Conservation (phyloP, 2,329 filamentous ascomycete genomes). For the Arthroderma sp. region DNA sequence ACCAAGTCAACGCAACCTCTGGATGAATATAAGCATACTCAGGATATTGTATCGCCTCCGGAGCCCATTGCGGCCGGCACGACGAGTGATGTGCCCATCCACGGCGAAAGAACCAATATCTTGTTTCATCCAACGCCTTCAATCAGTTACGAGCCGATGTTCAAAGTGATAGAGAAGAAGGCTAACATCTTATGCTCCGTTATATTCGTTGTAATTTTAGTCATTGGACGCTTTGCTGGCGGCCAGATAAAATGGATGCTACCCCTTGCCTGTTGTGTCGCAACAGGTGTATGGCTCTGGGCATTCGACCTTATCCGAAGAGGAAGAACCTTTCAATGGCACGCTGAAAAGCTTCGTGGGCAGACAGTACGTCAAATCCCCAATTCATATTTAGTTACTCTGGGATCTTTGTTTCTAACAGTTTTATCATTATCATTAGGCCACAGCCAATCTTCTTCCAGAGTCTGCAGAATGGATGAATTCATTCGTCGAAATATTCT, state of each 20-base stretch:
- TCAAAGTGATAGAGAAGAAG: conserved; percentile 58
- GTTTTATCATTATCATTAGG: conserved; percentile 29
- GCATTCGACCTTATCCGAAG: conserved; percentile 73
- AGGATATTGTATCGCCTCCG: conserved; percentile 83
- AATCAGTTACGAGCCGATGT: conserved; percentile 83
- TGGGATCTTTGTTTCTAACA: neutral
- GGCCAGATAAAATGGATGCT: conserved; percentile 65
- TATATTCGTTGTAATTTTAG: conserved; percentile 60
- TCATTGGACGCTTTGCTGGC: conserved; percentile 69
- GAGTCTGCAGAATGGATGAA: conserved; percentile 98
- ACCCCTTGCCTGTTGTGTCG: conserved; percentile 57
- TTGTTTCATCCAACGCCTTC: conserved; percentile 90
- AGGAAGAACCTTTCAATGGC: conserved; percentile 76
- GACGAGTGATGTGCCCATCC: conserved; percentile 88
- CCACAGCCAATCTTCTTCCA: conserved; percentile 76
- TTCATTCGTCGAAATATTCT: conserved; percentile 67
- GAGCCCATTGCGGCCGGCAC: conserved; percentile 70
- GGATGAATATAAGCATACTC: conserved; percentile 68
- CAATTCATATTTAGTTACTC: neutral
- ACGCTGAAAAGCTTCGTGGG: conserved; percentile 71
- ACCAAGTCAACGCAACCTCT: conserved; percentile 60
- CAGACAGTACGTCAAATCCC: conserved; percentile 47
- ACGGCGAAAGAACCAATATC: conserved; percentile 92
- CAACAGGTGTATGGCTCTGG: conserved; percentile 77
- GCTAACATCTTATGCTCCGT: conserved; percentile 58